phyloP scores from a whole-genome alignment of 441 rosid genomes.

The Croton laevigatus region DNA sequence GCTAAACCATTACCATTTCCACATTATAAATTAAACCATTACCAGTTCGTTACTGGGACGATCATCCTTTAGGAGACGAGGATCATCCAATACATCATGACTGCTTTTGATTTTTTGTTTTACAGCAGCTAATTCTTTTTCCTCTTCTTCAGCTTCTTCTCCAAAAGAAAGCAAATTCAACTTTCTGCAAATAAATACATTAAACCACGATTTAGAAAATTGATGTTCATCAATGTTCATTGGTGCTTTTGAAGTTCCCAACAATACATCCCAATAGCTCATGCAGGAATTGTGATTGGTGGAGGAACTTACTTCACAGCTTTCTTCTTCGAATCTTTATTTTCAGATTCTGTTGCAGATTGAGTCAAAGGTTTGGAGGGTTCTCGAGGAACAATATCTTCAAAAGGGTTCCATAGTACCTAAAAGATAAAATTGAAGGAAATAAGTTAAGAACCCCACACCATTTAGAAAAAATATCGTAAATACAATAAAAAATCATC shows the following conservation, averaged over 20 bases:
- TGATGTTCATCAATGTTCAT: neutral
- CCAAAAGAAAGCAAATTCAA: conserved; percentile 91
- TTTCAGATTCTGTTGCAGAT: conserved; percentile 38
- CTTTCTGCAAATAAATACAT: conserved; percentile 51
- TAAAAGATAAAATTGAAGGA: conserved; percentile 23
- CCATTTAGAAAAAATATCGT: neutral
- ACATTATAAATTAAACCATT: conserved; percentile 10
- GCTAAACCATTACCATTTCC: no score
- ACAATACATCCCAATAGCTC: neutral
- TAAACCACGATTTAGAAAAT: conserved; percentile 22
- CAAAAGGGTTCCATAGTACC: conserved; percentile 96
- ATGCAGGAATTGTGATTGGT: neutral
- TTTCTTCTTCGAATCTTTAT: conserved; percentile 59
- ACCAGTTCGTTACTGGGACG: conserved; percentile 47
- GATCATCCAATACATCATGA: conserved; percentile 92
- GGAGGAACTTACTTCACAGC: conserved; percentile 61
- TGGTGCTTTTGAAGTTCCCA: neutral
- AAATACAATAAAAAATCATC: neutral
- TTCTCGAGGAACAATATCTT: conserved; percentile 78
- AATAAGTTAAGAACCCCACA: neutral
- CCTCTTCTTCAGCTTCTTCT: conserved; percentile 98
- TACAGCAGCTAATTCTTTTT: conserved; percentile 63
- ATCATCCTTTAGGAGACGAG: conserved; percentile 75
- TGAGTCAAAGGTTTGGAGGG: conserved; percentile 33
- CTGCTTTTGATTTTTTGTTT: conserved; percentile 89